Percentiles rank a stretch among this genome's conserved stretches.
Conservation (phyloP, 2,329 filamentous ascomycete species). For the Exophiala viscosa region DNA sequence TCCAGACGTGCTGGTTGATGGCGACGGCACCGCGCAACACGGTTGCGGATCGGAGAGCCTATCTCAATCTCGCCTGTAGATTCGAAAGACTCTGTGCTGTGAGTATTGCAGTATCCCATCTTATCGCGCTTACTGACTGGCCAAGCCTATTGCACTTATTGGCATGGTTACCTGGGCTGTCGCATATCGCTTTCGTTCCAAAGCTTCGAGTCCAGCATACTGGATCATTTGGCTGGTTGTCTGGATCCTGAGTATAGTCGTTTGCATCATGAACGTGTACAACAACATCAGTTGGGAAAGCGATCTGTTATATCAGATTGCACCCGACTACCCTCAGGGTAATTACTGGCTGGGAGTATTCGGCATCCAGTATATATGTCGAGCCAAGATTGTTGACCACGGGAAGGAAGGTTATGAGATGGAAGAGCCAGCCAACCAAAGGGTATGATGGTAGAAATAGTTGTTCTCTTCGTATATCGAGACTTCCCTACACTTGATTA, state of each 20-base stretch:
- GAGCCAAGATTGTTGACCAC: constrained; percentile 2
- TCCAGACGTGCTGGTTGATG: constrained; percentile 22
- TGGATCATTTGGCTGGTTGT: constrained; percentile 23
- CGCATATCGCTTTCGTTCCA: constrained; percentile 17
- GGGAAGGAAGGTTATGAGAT: constrained; percentile 8
- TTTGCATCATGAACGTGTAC: constrained; percentile 24
- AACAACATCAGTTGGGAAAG: constrained; percentile 24
- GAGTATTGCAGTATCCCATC: background rate
- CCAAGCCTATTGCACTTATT: constrained; percentile 16
- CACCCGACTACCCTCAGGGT: constrained; percentile 15
- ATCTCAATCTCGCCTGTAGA: constrained; percentile 21
- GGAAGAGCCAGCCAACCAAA: constrained; percentile 1
- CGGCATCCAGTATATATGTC: constrained; percentile 14
- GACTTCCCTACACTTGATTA: no score
- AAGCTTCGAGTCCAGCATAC: constrained; percentile 19
- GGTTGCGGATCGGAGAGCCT: constrained; percentile 14
- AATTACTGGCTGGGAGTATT: constrained; percentile 19
- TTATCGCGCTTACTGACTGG: background rate
- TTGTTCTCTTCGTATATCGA: no score
- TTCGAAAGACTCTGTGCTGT: constrained; percentile 20
- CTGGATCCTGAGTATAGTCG: constrained; percentile 16
- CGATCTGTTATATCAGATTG: constrained; percentile 19
- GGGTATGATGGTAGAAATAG: background rate
- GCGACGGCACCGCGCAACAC: constrained; percentile 14
- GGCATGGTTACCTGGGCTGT: constrained; percentile 23